Conservation (phyloP, 257 asterid genomes). For the Solanum paucissectum region DNA sequence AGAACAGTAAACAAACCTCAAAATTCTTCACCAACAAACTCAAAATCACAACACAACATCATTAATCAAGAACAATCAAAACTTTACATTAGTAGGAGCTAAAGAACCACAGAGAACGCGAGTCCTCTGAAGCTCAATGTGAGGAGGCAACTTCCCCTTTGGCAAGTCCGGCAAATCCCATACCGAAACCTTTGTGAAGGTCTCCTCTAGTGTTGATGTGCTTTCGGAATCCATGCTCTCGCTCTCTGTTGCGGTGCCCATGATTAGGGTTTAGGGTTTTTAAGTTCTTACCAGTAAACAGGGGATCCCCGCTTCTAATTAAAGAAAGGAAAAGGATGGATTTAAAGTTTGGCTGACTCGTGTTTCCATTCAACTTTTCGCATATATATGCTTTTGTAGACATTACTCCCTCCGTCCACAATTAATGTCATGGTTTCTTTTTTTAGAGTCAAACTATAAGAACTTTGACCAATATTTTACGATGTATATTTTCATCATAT, state of each 20-base stretch:
- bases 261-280: background rate
- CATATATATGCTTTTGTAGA: too few relatives aligned
- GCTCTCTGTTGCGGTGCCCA: background rate
- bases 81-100: constrained; percentile 66
- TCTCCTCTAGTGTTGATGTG: background rate
- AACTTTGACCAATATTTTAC: too few relatives aligned
- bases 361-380: too few relatives aligned
- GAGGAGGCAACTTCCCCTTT: constrained; percentile 50
- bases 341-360: too few relatives aligned
- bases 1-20: background rate
- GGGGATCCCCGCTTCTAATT: background rate
- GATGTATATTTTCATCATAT: too few relatives aligned
- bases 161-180: constrained; percentile 93
- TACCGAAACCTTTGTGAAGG: constrained; percentile 35
- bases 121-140: constrained; percentile 58
- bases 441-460: too few relatives aligned
- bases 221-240: background rate
- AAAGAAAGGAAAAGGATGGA: background rate
- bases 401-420: too few relatives aligned
- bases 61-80: background rate
- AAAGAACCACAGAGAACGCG: constrained; percentile 57
- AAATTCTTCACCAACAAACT: background rate
- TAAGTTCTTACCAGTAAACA: background rate
- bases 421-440: too few relatives aligned
- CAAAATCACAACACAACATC: constrained; percentile 15